phyloP scores from a whole-genome alignment of 305 asterid genomes.

The Solanum hybrid region DNA sequence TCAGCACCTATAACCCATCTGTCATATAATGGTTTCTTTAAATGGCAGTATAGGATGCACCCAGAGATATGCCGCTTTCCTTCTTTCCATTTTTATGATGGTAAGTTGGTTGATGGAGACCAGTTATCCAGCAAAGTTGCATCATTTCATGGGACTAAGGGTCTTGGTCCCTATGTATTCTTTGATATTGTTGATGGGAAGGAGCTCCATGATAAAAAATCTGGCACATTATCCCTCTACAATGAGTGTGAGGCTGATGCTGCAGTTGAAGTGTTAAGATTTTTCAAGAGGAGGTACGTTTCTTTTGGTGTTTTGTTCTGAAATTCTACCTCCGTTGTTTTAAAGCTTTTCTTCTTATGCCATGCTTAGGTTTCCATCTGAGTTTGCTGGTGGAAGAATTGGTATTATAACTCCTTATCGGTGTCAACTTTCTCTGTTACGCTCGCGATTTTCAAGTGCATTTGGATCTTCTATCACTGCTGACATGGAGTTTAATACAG shows the following conservation, averaged over 20 bases:
- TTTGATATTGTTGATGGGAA: slow-evolving; percentile 86
- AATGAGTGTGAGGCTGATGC: slow-evolving; percentile 93
- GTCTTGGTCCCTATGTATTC: slow-evolving; percentile 90
- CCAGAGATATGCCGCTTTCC: slow-evolving; percentile 96
- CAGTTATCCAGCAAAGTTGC: slow-evolving; percentile 54
- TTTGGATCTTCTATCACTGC: slow-evolving; percentile 73
- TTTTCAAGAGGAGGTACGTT: slow-evolving; percentile 63
- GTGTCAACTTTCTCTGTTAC: slow-evolving; percentile 73
- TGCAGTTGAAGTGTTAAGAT: slow-evolving; percentile 77
- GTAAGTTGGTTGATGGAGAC: slow-evolving; percentile 81
- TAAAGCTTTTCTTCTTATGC: slow-evolving; percentile 15
- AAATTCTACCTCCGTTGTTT: slow-evolving; percentile 2
- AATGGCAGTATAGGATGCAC: slow-evolving; percentile 97
- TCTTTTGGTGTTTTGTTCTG: slow-evolving; percentile 9
- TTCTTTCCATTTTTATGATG: slow-evolving; percentile 86
- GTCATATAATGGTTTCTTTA: slow-evolving; percentile 11
- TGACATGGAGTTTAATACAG: slow-evolving; percentile 93
- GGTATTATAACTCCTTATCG: slow-evolving; percentile 92
- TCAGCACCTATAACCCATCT: neutral
- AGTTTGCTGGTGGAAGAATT: slow-evolving; percentile 73
- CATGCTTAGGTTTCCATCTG: slow-evolving; percentile 64
- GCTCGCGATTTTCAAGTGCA: slow-evolving; percentile 72
- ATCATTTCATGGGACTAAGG: slow-evolving; percentile 65
- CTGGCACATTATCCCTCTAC: slow-evolving; percentile 65
- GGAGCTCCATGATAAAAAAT: slow-evolving; percentile 77